Evolutionary conservation across 176 grass and related monocot species (phyloP).

Genomic region (Leersia perrieri): DNA sequence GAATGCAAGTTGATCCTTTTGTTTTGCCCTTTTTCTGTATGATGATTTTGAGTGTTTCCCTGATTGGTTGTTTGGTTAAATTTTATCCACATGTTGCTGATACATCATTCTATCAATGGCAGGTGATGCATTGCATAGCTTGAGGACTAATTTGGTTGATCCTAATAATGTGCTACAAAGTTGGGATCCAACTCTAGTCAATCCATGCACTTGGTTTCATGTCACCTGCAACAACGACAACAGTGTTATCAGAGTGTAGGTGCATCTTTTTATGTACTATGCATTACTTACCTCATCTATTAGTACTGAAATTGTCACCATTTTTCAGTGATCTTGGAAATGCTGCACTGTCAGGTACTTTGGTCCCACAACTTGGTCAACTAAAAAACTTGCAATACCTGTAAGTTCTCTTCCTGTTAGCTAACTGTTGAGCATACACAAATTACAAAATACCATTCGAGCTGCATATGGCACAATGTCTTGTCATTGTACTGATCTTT

Average conservation of each 20-base stretch:
- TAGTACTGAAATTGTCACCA: neutral
- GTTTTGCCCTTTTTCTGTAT: neutral
- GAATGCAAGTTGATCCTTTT: neutral
- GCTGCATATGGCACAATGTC: conserved; percentile 18
- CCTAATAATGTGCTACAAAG: conserved; percentile 98
- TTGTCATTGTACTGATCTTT: conserved; percentile 9
- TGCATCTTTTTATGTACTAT: conserved; percentile 29
- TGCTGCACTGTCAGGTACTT: conserved; percentile 82
- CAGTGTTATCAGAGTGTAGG: conserved; percentile 98
- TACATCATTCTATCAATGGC: conserved; percentile 32
- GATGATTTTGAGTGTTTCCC: neutral
- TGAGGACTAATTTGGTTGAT: conserved; percentile 78
- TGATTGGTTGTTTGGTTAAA: neutral
- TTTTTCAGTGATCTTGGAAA: conserved; percentile 93
- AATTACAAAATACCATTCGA: neutral
- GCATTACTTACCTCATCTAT: neutral
- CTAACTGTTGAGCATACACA: neutral
- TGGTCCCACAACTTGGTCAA: conserved; percentile 87
- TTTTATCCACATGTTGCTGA: conserved; percentile 17
- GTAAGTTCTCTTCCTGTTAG: conserved; percentile 55
- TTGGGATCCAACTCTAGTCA: conserved; percentile 95
- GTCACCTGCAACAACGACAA: conserved; percentile 99
- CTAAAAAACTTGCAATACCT: conserved; percentile 94
- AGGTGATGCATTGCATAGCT: conserved; percentile 95
- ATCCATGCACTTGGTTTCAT: conserved; percentile 98